Percentiles rank a stretch among this genome's conserved stretches.
phyloP scores from a whole-genome alignment of 805 yeast species.

The Metschnikowia santaceciliae region DNA sequence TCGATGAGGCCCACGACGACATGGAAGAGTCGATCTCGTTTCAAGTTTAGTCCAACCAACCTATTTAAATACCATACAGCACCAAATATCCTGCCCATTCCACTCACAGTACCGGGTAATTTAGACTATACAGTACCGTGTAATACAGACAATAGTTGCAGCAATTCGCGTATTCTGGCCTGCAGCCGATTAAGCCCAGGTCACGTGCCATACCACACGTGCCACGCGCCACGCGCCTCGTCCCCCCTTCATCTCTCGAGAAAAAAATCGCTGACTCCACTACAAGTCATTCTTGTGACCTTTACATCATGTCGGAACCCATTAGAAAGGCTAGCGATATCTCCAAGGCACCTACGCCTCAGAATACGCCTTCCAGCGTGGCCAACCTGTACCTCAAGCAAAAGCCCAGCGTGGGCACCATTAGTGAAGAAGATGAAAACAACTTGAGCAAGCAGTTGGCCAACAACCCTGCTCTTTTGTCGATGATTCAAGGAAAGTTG shows the following conservation, averaged over 20 bases:
- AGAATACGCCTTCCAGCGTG: conserved; percentile 92
- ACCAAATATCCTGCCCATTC: too few relatives aligned
- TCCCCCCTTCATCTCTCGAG: conserved; percentile 7
- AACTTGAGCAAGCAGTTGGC: conserved; percentile 49
- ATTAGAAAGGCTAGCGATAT: conserved; percentile 74
- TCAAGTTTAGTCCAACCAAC: conserved; percentile 6
- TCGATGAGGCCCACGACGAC: conserved; percentile 10
- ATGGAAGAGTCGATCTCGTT: conserved; percentile 9
- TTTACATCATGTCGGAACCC: conserved; percentile 69
- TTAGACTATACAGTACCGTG: background rate
- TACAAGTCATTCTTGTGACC: background rate
- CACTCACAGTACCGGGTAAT: too few relatives aligned
- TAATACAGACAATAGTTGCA: background rate
- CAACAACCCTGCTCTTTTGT: conserved; percentile 75
- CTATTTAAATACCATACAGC: too few relatives aligned
- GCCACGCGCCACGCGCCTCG: conserved; percentile 3
- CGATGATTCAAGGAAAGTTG: conserved; percentile 86
- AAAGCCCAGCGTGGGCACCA: conserved; percentile 57
- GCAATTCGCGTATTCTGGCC: background rate
- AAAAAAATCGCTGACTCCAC: conserved; percentile 3
- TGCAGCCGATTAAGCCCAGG: background rate
- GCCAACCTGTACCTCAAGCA: conserved; percentile 67
- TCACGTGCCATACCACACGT: conserved; percentile 5
- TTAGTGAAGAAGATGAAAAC: conserved; percentile 48
- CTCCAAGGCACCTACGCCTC: conserved; percentile 96